Base-by-base conservation (phyloP, 768 basidiomycete genomes). In the Candolleomyces efflorescens region DNA sequence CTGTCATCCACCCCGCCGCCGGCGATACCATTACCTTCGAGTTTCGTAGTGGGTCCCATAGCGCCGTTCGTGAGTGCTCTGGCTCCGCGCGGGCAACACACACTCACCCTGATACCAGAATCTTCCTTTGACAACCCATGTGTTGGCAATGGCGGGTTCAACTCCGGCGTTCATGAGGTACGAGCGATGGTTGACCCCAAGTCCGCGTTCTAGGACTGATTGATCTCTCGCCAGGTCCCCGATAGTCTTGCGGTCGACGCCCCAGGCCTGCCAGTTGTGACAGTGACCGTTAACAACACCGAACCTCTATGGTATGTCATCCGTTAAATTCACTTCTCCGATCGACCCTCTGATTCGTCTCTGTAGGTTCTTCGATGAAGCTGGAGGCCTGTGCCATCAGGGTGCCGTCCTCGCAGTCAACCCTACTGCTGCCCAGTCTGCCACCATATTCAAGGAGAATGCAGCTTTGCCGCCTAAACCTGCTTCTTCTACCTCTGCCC, bases 371-470 rank as follows among this genome's bases (percentile, higher is more conserved):
- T 76, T 73, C 56, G 75, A 76, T 56, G 64, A 74, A 64, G 76
- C 75, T 15, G 70, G 71, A 47, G 74, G 75, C 18, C 60, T 66
- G n/a, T 76, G 73, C 61, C 62, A 64, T 32, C 62, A 71, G 60
- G 76, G 75, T 12, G 75, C 68, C 3, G 70, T 76, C 13, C 65
- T 76, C n/a, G 67, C 75, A 22, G 68, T 74, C 26, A 76, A 76
- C 56, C 75, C 75, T 10, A 63, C 72, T 3, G 24, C 41, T 7
- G 60, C 63, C 11, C 72, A 75, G 60, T 71, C 69, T 18, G 69
- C 71, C 45, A 68, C 69, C 12, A 64, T 59, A 2, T 76, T 76
- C 62, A 71, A 68, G 53, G 69, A 64, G n/a, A 78, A 75, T 52
- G 73, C 76, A 10, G 67, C 70, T 11, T 67, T 65, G 53, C 61